Conservation (phyloP, 371 early-diverging fungal genomes). For the Circinella umbellata region DNA sequence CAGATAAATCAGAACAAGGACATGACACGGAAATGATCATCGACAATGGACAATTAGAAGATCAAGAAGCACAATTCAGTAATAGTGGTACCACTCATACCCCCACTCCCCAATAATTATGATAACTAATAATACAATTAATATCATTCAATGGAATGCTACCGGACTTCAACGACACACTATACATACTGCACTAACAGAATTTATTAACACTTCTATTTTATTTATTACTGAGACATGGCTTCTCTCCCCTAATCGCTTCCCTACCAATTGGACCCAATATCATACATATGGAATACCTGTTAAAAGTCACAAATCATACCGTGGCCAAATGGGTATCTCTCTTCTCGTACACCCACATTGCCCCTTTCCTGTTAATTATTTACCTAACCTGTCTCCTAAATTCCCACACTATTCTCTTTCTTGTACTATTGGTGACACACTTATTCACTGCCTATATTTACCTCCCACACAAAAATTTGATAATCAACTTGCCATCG, state of each 20-base stretch:
- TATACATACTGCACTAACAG: not conserved
- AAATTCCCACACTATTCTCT: not conserved
- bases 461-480: not conserved
- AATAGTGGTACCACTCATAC: not conserved
- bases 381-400: not conserved
- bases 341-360: constrained; percentile 1
- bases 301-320: not conserved
- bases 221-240: constrained; percentile 11
- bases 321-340: not conserved
- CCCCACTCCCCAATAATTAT: not conserved
- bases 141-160: not conserved
- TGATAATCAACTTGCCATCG: not conserved
- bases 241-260: not conserved
- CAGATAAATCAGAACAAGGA: too few species aligned
- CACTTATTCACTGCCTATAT: not conserved
- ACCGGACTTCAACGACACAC: not conserved
- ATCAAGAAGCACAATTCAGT: too few species aligned
- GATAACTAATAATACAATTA: not conserved
- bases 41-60: too few species aligned
- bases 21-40: too few species aligned
- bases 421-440: not conserved
- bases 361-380: not conserved
- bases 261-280: constrained; percentile 3
- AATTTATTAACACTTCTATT: not conserved
- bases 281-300: constrained; percentile 10